phyloP scores from a whole-genome alignment of 2,329 filamentous ascomycete species.

The Fusarium floridanum region DNA sequence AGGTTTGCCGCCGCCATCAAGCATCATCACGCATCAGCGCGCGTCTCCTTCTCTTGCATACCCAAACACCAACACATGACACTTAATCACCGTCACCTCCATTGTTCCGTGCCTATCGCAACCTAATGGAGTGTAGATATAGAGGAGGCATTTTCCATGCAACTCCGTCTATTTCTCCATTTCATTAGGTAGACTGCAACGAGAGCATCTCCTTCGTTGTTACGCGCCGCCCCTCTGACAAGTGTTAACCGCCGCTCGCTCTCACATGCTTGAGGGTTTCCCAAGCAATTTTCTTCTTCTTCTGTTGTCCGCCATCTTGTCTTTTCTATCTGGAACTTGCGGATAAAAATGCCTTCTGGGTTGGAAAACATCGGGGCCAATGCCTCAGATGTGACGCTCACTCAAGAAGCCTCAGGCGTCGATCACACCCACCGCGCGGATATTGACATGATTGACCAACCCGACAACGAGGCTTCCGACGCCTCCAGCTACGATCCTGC shows the following conservation, averaged over 20 bases:
- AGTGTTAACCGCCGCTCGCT: constrained; percentile 39
- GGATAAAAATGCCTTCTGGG: constrained; percentile 28
- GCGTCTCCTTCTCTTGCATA: background rate
- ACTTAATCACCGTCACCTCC: constrained; percentile 2
- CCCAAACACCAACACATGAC: background rate
- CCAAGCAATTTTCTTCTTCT: constrained; percentile 20
- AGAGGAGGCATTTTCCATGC: background rate
- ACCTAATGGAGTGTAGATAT: constrained; percentile 7
- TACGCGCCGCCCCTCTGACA: constrained; percentile 30
- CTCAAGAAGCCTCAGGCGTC: constrained; percentile 14
- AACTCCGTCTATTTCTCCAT: background rate
- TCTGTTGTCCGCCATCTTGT: background rate
- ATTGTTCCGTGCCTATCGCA: background rate
- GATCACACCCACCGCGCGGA: constrained; percentile 16
- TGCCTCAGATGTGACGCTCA: constrained; percentile 23
- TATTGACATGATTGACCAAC: constrained; percentile 24
- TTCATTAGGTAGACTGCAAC: constrained; percentile 10
- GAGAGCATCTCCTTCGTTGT: constrained; percentile 12
- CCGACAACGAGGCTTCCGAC: constrained; percentile 28
- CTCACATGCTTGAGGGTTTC: constrained; percentile 25
- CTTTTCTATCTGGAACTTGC: constrained; percentile 5
- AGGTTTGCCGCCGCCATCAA: background rate
- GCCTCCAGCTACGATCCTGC: constrained; percentile 27
- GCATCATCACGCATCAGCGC: constrained; percentile 6
- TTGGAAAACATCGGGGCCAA: constrained; percentile 10